A percentile compares a stretch with the other conserved stretches of the same genome.
These are phyloP conservation scores for Aspergillus hancockii DNA, from an alignment of 495 filamentous ascomycete genomes.

Conservation along the genomic window DNA sequence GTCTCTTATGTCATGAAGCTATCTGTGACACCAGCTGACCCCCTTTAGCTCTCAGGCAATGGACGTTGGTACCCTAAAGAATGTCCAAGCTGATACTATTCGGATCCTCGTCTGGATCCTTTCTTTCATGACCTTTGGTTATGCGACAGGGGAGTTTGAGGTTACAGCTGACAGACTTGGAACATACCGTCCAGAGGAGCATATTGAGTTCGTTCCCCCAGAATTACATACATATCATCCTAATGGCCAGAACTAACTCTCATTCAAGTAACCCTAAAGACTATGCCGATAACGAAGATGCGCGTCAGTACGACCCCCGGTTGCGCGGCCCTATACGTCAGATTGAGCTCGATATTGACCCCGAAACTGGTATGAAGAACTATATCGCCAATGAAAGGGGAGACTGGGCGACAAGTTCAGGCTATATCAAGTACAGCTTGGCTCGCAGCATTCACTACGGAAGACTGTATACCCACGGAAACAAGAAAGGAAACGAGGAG, in stretches of 20 bases:
- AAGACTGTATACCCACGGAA: constrained; percentile 77
- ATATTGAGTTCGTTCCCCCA: constrained; percentile 62
- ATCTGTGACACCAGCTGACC: constrained; percentile 15
- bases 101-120: constrained; percentile 88
- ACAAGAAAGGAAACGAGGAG: constrained; percentile 68
- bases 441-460: constrained; percentile 86
- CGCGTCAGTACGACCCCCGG: constrained; percentile 78
- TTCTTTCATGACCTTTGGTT: constrained; percentile 90
- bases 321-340: constrained; percentile 74
- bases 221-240: neutral
- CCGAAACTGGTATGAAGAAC: constrained; percentile 93
- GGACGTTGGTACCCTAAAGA: constrained; percentile 88
- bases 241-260: constrained; percentile 3
- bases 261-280: constrained; percentile 74
- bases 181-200: constrained; percentile 92
- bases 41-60: constrained; percentile 76
- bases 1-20: constrained; percentile 9
- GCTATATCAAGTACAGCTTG: constrained; percentile 85
- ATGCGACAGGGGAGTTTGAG: constrained; percentile 96
- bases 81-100: constrained; percentile 86
- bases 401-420: constrained; percentile 83
- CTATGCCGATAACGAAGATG: constrained; percentile 87
- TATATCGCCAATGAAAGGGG: constrained; percentile 93
- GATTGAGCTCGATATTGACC: constrained; percentile 80
- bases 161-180: constrained; percentile 90